Percentiles rank a stretch among this genome's conserved stretches.
These are phyloP conservation scores for Apiotrichum mycotoxinovorans DNA, from an alignment of 1,284 basidiomycete species.

Conservation along the genomic window DNA sequence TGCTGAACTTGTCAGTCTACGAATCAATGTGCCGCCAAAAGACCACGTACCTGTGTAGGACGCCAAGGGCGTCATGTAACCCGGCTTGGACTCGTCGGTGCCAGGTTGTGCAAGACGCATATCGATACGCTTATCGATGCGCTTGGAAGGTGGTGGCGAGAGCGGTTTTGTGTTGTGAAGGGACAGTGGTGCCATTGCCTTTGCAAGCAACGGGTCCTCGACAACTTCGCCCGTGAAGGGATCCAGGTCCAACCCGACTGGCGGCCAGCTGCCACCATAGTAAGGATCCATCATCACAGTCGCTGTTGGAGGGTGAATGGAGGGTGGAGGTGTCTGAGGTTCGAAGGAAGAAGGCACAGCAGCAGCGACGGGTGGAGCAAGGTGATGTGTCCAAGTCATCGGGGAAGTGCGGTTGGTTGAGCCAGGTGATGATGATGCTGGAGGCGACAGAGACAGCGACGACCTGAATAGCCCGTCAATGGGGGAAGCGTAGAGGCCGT, in stretches of 20 bases:
- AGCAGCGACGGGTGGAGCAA: neutral
- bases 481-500: neutral
- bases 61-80: conserved; percentile 40
- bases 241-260: neutral
- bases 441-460: conserved; percentile 19
- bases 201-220: conserved; percentile 16
- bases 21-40: too few relatives aligned
- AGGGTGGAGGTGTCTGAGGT: conserved; percentile 19
- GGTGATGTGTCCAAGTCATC: conserved; percentile 11
- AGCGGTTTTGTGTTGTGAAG: conserved; percentile 3
- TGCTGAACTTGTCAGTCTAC: conserved; percentile 27
- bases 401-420: conserved; percentile 18
- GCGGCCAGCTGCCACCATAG: neutral
- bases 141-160: conserved; percentile 16
- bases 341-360: conserved; percentile 10
- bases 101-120: conserved; percentile 44
- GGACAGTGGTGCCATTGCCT: conserved; percentile 19
- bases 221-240: neutral
- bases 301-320: neutral
- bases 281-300: conserved; percentile 16
- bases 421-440: conserved; percentile 15
- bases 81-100: conserved; percentile 32
- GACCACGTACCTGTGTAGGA: conserved; percentile 33
- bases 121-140: conserved; percentile 37
- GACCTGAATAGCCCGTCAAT: conserved; percentile 10